Conservation (phyloP, 768 basidiomycete species). For the Rhodotorula sphaerocarpa region DNA sequence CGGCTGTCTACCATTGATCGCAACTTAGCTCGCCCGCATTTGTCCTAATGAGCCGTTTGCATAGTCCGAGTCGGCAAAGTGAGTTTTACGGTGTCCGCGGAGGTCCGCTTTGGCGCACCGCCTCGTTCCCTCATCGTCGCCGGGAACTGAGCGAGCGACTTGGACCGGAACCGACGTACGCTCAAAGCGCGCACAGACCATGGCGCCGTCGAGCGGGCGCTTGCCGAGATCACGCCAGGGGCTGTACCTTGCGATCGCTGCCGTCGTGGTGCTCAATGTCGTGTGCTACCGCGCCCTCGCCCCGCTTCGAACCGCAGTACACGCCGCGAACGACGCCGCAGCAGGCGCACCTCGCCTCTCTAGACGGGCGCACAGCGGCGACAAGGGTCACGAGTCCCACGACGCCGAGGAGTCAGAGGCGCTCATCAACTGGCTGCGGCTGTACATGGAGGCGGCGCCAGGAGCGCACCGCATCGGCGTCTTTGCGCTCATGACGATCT, state of each 20-base stretch:
- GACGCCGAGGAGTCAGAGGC: slow-evolving; percentile 7
- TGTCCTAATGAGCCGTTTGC: no score
- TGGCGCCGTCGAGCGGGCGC: not conserved
- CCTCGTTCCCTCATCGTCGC: no score
- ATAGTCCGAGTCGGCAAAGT: no score
- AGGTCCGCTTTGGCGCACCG: no score
- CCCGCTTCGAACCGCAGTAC: slow-evolving; percentile 1
- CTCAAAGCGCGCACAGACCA: no score
- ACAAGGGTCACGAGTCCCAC: not conserved
- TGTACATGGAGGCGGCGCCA: not conserved
- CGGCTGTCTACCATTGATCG: no score
- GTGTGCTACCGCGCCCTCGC: slow-evolving; percentile 5
- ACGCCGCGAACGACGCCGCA: not conserved
- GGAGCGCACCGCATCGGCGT: slow-evolving; percentile 48
- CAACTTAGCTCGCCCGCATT: no score
- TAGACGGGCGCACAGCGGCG: not conserved
- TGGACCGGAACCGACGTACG: no score
- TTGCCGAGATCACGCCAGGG: not conserved
- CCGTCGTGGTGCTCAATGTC: slow-evolving; percentile 4
- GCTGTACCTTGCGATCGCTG: slow-evolving; percentile 6
- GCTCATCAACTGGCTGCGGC: slow-evolving; percentile 21
- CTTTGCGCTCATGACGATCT: slow-evolving; percentile 60
- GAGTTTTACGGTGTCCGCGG: no score
- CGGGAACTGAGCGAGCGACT: no score
- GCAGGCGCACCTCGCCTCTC: not conserved